Evolutionary conservation across 75 land plant genomes (phyloP), one percentile per base, ranked within the genome.

Genomic region (Sequoiadendron giganteum): DNA sequence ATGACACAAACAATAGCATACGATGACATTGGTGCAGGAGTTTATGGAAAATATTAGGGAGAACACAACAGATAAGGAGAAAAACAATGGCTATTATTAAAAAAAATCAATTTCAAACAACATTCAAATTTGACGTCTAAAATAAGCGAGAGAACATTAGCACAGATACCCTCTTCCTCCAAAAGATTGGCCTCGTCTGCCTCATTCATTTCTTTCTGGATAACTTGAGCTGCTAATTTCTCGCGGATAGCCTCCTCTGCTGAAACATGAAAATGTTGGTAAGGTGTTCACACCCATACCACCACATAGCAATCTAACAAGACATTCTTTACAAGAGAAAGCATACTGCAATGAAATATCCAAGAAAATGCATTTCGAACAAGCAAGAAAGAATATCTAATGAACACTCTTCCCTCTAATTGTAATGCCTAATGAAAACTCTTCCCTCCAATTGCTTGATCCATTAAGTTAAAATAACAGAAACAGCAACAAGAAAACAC

Each of bases 171-270:
- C 92, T 93, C 93, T 95, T 97, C 98, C 65, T 96, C 96, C 83
- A 97, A 91, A 84, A 96, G 92, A 90, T 94, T 97, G 25, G 90
- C 87, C 83, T 96, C 96, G 91, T 96, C 95, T 45, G 97, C 96
- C 30, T 94, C 92, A 39, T 88, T 84, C 86, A 96, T 91, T 90
- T 94, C 95, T 81, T 89, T 93, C 40, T 92, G 93, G 4, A 95
- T 88, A 86, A 88, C 55, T 55, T 89, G 89, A 43, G 89, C 89
- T 85, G 94, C 92, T 87, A 90, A 85, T 82, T 90, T 95, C 85
- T 96, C 94, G 47, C 87, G 90, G 42, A 85, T 89, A 49, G 87
- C 87, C 49, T 96, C 95, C 85, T 93, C 95, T 96, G 92, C 38
- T 16, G 87, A 77, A 87, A 61, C 25, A 79, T 48, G 83, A 79